Evolutionary conservation across 352 stramenopile species (phyloP).

Genomic region (Phytopythium ostracodes): DNA sequence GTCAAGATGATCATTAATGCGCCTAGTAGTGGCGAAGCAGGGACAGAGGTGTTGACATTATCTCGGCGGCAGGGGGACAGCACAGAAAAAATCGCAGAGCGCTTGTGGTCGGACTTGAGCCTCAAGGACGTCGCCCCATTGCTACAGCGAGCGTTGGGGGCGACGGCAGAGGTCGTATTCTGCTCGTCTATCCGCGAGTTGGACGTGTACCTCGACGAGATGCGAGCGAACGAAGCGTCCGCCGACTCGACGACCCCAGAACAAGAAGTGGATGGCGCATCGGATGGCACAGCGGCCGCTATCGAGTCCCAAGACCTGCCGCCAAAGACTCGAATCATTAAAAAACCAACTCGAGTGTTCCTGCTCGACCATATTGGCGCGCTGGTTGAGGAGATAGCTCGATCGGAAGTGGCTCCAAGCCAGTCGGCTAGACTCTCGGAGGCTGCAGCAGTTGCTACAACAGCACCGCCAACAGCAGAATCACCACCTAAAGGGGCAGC

Average conservation of each 20-base stretch:
- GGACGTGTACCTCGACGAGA: conserved; percentile 1
- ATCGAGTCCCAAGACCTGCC: neutral
- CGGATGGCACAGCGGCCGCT: neutral
- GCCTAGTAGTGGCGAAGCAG: neutral
- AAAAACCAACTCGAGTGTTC: conserved; percentile 22
- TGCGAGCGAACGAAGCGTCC: neutral
- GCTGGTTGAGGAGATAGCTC: neutral
- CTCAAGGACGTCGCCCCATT: conserved; percentile 26
- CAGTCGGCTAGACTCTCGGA: neutral
- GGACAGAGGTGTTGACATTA: too few species aligned
- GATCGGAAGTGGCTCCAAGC: neutral
- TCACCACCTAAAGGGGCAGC: neutral
- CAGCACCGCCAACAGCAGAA: neutral
- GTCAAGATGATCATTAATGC: neutral
- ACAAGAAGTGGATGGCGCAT: conserved; percentile 5
- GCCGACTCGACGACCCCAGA: conserved; percentile 4
- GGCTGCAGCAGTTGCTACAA: too few species aligned
- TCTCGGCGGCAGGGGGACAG: neutral
- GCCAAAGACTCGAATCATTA: too few species aligned
- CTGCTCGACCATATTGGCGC: conserved; percentile 36
- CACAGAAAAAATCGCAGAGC: conserved; percentile 2
- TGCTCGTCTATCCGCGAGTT: conserved; percentile 23
- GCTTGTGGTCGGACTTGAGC: conserved; percentile 22
- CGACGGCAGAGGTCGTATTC: conserved; percentile 25
- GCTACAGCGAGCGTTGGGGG: conserved; percentile 28